Conservation (phyloP, 306 rosid species). For the Citrullus colocynthis region DNA sequence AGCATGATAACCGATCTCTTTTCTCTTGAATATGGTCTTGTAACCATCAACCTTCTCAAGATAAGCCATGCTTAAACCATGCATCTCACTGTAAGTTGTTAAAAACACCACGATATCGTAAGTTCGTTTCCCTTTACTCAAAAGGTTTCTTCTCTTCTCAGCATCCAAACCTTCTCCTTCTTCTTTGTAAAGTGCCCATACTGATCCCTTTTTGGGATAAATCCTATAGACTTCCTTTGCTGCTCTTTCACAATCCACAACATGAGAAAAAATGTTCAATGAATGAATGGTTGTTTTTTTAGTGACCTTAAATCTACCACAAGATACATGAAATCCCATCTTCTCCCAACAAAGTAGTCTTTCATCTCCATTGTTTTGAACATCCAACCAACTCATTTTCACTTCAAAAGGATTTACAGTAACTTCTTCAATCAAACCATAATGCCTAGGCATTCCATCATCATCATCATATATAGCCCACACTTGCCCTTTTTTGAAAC, state of each 20-base stretch:
- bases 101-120: conserved; percentile 59
- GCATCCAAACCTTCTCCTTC: conserved; percentile 23
- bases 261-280: conserved; percentile 62
- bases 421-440: conserved; percentile 62
- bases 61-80: conserved; percentile 72
- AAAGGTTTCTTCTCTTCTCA: conserved; percentile 21
- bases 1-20: conserved; percentile 57
- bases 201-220: conserved; percentile 84
- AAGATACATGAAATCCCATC: conserved; percentile 49
- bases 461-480: conserved; percentile 80
- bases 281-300: conserved; percentile 37
- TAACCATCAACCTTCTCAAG: conserved; percentile 84
- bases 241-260: conserved; percentile 54
- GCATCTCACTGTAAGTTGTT: conserved; percentile 56
- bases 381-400: conserved; percentile 76
- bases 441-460: conserved; percentile 82
- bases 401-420: conserved; percentile 54
- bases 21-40: conserved; percentile 71
- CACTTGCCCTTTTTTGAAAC: conserved; percentile 84
- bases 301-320: conserved; percentile 67
- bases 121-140: conserved; percentile 23
- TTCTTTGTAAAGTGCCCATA: conserved; percentile 72
- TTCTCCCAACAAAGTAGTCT: conserved; percentile 30
- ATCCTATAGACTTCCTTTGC: conserved; percentile 54
- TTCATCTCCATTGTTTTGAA: conserved; percentile 38